A percentile compares a stretch with the other conserved stretches of the same genome.
These are phyloP conservation scores for Colletotrichum viniferum DNA, from an alignment of 2,329 filamentous ascomycete species.

Conservation along the genomic window DNA sequence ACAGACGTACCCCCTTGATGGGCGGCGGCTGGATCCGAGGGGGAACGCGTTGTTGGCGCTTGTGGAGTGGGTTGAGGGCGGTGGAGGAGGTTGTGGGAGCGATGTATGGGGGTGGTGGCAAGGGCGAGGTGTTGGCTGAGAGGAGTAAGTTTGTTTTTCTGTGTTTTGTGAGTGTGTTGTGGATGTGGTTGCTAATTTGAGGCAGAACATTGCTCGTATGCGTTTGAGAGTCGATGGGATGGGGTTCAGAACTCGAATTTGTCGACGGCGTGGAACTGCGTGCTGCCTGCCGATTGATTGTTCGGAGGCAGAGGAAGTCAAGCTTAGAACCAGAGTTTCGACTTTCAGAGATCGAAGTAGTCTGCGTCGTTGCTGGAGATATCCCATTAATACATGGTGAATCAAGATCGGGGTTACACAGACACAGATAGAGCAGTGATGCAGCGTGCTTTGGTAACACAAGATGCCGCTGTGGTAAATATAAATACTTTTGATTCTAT, in stretches of 20 bases:
- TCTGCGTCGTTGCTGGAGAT: neutral
- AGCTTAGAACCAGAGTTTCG: accelerated
- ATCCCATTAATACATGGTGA: neutral
- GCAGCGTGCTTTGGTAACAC: neutral
- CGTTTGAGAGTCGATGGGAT: neutral
- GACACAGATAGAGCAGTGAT: neutral
- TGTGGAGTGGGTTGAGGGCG: constrained; percentile 49
- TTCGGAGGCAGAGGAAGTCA: neutral
- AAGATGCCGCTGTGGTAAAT: neutral
- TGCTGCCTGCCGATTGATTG: neutral
- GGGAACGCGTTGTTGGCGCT: constrained; percentile 48
- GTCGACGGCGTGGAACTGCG: neutral
- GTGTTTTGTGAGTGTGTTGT: neutral
- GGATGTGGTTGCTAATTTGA: neutral
- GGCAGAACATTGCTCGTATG: neutral
- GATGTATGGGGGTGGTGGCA: neutral
- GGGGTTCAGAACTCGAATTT: neutral
- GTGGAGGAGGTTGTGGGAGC: neutral
- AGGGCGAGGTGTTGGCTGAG: neutral
- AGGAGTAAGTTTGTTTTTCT: neutral
- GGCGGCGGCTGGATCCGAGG: constrained; percentile 34
- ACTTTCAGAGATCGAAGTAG: neutral
- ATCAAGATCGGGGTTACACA: neutral
- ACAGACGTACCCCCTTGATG: constrained; percentile 24
- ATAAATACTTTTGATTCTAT: neutral